Conservation (phyloP, 106 monocot genomes). For the Dendrobium officinale region DNA sequence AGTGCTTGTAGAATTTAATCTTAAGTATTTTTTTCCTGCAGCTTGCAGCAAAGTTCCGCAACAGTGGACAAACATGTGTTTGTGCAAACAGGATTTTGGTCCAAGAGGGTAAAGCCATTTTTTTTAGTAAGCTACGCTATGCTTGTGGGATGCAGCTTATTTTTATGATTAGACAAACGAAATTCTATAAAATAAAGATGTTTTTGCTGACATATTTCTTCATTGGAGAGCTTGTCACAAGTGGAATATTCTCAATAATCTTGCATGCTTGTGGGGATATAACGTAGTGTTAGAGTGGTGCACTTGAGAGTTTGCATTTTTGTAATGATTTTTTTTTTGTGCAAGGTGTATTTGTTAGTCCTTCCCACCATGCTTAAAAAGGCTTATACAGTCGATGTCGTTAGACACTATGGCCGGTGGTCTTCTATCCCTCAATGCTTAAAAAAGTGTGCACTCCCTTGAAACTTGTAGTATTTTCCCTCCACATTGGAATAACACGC, state of each 20-base stretch:
- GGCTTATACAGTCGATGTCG: no score
- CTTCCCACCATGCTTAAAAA: no score
- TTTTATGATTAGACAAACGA: not conserved
- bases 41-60: constrained; percentile 92
- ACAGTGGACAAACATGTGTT: constrained; percentile 96
- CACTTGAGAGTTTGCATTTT: no score
- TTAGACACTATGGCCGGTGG: no score
- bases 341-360: no score
- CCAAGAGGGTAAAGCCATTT: constrained; percentile 67
- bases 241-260: not conserved
- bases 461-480: no score
- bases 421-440: no score
- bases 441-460: no score
- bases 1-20: not conserved
- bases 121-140: not conserved
- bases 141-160: not conserved
- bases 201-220: not conserved
- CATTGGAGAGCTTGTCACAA: not conserved
- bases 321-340: no score
- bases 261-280: not conserved
- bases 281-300: not conserved
- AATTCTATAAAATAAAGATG: not conserved
- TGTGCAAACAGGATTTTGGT: constrained; percentile 97
- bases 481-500: no score
- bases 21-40: constrained; percentile 19